Base-by-base conservation (phyloP, 83 land plant species). In the Diphasiastrum complanatum region DNA sequence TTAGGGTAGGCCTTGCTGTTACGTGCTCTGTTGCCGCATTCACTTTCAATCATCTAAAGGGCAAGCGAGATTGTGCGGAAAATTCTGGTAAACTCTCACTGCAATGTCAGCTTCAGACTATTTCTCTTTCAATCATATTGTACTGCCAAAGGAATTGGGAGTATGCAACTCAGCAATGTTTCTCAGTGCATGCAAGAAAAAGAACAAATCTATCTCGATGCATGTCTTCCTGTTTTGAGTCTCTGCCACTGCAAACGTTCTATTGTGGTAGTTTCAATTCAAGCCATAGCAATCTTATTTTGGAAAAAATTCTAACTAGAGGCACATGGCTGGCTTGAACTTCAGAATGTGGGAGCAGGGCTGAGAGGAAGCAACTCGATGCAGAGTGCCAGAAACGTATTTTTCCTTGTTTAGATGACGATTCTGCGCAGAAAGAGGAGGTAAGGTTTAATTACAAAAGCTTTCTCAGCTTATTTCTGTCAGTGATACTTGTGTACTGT, bases 1-100 rank as follows among this genome's bases (percentile, higher is more conserved):
- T 65, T 50, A 69, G 69, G 6, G 38, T 71, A 22, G 75, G 60
- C 31, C 16, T 71, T 49, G 75, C 63, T 38, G 68, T 71, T 19
- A 71, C 75, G 4, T 65, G 51, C 61, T 54, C 69, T 20, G 62
- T 65, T 26, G 75, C 60, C 14, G 68, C 69, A 14, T 14, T 71
- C 45, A 57, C 69, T 16, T 12, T 65, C 52, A 23, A 62, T 33
- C 75, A 64, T 29, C 51, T 52, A 12, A 45, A 41, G 37, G 34
- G 11, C 14, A 61, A 62, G 27, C 35, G 41, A 32, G 45, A 38
- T 65, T 28, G 6, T 29, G 16, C 41, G 33, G 32, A 18, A 16
- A 12, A 31, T 31, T 12, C 1, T 0, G 40, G 19, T 10, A 10
- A 14, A 16, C 55, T 49, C 26, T 32, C 29, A 33, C 43, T 58